Evolutionary conservation across 2,329 filamentous ascomycete species (phyloP).

Genomic region (Fusarium secorum): DNA sequence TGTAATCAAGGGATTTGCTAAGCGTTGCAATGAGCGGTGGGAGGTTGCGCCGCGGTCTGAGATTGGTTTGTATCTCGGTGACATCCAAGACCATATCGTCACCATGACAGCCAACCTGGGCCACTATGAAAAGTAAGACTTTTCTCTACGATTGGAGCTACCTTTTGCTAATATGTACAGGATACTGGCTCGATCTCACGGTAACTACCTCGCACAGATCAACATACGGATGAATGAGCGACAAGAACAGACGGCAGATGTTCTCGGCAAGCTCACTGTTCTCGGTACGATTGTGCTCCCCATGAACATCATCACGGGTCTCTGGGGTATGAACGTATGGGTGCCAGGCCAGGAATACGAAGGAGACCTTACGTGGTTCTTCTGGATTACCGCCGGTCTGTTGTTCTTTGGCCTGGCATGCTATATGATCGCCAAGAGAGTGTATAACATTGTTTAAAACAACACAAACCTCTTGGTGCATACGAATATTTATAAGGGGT

Average conservation of each 20-base stretch:
- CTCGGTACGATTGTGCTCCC: constrained; percentile 96
- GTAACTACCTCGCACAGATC: constrained; percentile 98
- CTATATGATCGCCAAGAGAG: constrained; percentile 82
- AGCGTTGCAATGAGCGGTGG: constrained; percentile 98
- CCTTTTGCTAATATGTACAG: constrained; percentile 52
- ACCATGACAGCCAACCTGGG: constrained; percentile 97
- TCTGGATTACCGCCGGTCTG: constrained; percentile 76
- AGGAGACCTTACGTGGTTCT: constrained; percentile 77
- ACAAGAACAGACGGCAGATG: constrained; percentile 93
- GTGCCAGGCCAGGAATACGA: constrained; percentile 91
- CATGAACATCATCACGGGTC: constrained; percentile 98
- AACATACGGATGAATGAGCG: constrained; percentile 99
- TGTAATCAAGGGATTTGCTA: constrained; percentile 98
- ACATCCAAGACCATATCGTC: constrained; percentile 98
- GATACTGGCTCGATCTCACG: constrained; percentile 88
- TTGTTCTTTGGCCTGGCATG: constrained; percentile 81
- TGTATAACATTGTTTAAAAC: constrained; percentile 77
- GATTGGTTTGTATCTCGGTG: constrained; percentile 95
- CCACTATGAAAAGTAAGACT: constrained; percentile 90
- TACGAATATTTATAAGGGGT: background rate
- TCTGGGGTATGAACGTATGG: constrained; percentile 99
- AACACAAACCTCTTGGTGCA: background rate
- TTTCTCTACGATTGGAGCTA: background rate
- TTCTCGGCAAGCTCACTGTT: constrained; percentile 92
- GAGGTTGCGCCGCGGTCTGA: constrained; percentile 93